A percentile compares a stretch with the other conserved stretches of the same genome.
Evolutionary conservation across 495 filamentous ascomycete genomes (phyloP).

Genomic region (Hypoxylon trugodes): DNA sequence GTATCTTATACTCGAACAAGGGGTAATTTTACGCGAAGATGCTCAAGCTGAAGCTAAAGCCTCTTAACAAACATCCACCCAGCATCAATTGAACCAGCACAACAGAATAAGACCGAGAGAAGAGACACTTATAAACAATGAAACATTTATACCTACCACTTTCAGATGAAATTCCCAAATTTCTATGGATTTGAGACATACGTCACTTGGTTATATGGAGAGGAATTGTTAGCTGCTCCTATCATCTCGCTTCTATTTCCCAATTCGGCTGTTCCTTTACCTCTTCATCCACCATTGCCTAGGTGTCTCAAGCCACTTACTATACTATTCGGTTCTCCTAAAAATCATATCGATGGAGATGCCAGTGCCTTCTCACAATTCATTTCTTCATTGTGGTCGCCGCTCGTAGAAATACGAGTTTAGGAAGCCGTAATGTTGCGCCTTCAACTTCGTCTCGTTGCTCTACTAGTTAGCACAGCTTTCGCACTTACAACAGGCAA

Average conservation of each 20-base stretch:
- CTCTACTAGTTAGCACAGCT: neutral
- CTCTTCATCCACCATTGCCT: neutral
- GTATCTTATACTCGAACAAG: no score
- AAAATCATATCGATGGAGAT: neutral
- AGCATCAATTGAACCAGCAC: neutral
- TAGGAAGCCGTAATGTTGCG: slow-evolving; percentile 2
- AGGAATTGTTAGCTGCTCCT: neutral
- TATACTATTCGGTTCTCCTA: no score
- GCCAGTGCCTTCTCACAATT: neutral
- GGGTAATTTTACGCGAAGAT: no score
- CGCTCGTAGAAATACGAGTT: no score
- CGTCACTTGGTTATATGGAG: neutral
- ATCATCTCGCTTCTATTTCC: slow-evolving; percentile 5
- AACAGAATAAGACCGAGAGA: neutral
- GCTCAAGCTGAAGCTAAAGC: no score
- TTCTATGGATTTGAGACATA: neutral
- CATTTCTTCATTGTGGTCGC: no score
- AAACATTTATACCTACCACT: neutral
- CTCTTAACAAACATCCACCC: no score
- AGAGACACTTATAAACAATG: neutral
- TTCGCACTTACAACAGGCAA: neutral
- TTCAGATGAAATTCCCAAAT: neutral
- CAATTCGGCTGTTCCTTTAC: slow-evolving; percentile 2
- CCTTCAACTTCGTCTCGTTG: neutral
- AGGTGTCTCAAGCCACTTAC: no score